Percentiles rank a stretch among this genome's conserved stretches.
Evolutionary conservation across 164 flowering plant genomes (phyloP).

Genomic region (Warburgia ugandensis): DNA sequence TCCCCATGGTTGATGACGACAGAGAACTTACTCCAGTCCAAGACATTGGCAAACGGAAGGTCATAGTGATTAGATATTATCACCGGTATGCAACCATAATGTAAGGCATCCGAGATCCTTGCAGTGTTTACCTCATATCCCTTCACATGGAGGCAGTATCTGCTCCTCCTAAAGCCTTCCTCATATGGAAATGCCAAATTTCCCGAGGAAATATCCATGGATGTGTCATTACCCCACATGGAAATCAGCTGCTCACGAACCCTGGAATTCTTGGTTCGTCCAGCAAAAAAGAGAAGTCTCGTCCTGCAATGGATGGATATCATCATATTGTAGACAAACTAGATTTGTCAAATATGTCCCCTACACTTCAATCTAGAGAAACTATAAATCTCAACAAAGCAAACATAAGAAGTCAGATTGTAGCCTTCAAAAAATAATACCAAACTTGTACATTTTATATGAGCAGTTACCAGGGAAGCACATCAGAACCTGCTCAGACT

Average conservation of each 20-base stretch:
- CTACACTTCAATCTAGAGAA: too few species aligned
- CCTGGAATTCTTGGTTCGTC: constrained; percentile 35
- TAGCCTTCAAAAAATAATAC: too few species aligned
- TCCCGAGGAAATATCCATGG: constrained; percentile 27
- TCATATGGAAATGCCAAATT: constrained; percentile 28
- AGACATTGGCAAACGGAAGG: constrained; percentile 46
- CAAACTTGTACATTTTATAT: too few species aligned
- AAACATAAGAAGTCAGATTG: too few species aligned
- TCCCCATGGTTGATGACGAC: constrained; percentile 32
- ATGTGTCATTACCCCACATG: constrained; percentile 38
- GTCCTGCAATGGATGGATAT: constrained; percentile 18
- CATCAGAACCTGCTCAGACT: too few species aligned
- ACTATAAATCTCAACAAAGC: too few species aligned
- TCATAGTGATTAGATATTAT: constrained; percentile 46
- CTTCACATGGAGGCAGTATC: constrained; percentile 48
- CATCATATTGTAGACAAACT: background rate
- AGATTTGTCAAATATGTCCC: too few species aligned
- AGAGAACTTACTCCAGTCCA: constrained; percentile 53
- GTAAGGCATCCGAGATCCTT: constrained; percentile 47
- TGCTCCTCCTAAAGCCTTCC: constrained; percentile 38
- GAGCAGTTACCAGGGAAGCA: too few species aligned
- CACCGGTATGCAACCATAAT: constrained; percentile 56
- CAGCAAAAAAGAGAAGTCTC: constrained; percentile 38
- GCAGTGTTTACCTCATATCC: constrained; percentile 65
- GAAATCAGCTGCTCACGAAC: constrained; percentile 28